Evolutionary conservation across 805 yeast genomes (phyloP), one percentile per base, ranked within the genome.

Genomic region (Kluyveromyces nonfermentans): DNA sequence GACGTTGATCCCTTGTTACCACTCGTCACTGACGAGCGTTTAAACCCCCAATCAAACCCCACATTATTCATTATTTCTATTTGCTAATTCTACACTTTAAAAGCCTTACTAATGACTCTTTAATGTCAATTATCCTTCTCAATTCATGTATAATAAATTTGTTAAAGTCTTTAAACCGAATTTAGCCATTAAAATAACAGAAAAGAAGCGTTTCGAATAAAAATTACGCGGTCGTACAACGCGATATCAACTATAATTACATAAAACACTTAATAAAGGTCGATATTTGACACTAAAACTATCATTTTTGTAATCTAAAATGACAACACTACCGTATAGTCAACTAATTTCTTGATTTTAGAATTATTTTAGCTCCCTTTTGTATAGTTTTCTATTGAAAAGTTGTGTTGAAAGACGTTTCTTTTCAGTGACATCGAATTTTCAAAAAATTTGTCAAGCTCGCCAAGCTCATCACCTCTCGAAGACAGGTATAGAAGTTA

Each of bases 41-140:
- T 42, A 40, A 47, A 51, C 10, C 55, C 55, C 53, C 53, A 51
- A 30, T 42, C 46, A 41, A 51, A 51, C 1, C 55, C 53, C 42
- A 51, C 41, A 31, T 44, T 41, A 7, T 45, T 45, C 33, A 48
- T 42, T 47, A 47, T 47, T 8, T 32, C 17, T 18, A 21, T 19
- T 33, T 9, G 9, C 7, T 25, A 25, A 6, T 25, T 25, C 9
- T 25, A 25, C 7, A 10, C 30, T 6, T 14, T 25, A 10, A 25
- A 25, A 25, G 4, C 9, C n/a, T n/a, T n/a, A n/a, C n/a, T n/a
- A n/a, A n/a, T n/a, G n/a, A n/a, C n/a, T n/a, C n/a, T n/a, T n/a
- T n/a, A n/a, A n/a, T n/a, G n/a, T n/a, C n/a, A n/a, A n/a, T n/a
- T n/a, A n/a, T n/a, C n/a, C n/a, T n/a, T n/a, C n/a, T n/a, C n/a